phyloP scores from a whole-genome alignment of 1,139 yeast genomes.

The Arxiozyma heterogenica region DNA sequence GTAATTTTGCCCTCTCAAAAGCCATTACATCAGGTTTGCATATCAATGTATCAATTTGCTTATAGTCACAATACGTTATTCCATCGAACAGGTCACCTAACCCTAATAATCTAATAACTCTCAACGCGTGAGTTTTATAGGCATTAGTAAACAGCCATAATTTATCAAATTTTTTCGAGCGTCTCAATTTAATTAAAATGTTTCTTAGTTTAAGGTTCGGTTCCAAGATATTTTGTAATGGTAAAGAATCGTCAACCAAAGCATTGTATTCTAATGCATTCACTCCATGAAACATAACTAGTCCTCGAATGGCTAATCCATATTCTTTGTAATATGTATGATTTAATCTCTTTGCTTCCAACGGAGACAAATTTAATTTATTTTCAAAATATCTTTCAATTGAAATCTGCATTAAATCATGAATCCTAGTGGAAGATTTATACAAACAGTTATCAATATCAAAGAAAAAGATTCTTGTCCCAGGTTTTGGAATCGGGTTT shows the following conservation, averaged over 20 bases:
- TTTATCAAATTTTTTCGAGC: constrained; percentile 41
- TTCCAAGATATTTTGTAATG: constrained; percentile 61
- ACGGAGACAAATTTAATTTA: constrained; percentile 49
- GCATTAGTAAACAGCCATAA: constrained; percentile 94
- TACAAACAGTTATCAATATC: constrained; percentile 92
- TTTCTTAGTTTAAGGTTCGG: constrained; percentile 50
- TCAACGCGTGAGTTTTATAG: constrained; percentile 74
- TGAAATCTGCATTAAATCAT: constrained; percentile 77
- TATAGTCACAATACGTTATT: constrained; percentile 82
- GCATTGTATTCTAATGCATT: constrained; percentile 84
- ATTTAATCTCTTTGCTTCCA: constrained; percentile 70
- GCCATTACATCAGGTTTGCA: constrained; percentile 78
- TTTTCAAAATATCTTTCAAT: constrained; percentile 74
- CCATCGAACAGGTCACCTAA: constrained; percentile 90
- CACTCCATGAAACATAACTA: constrained; percentile 70
- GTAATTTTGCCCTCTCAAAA: constrained; percentile 47
- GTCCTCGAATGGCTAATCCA: constrained; percentile 89
- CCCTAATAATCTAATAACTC: constrained; percentile 71
- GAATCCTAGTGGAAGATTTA: constrained; percentile 62
- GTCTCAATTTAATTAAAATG: constrained; percentile 40
- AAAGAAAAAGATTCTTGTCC: constrained; percentile 55
- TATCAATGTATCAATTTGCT: constrained; percentile 46
- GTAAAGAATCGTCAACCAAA: constrained; percentile 86
- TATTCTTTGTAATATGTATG: constrained; percentile 71
- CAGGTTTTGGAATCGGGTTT: constrained; percentile 20